phyloP scores from a whole-genome alignment of 257 asterid species.

The Nyctanthes arbortristis region DNA sequence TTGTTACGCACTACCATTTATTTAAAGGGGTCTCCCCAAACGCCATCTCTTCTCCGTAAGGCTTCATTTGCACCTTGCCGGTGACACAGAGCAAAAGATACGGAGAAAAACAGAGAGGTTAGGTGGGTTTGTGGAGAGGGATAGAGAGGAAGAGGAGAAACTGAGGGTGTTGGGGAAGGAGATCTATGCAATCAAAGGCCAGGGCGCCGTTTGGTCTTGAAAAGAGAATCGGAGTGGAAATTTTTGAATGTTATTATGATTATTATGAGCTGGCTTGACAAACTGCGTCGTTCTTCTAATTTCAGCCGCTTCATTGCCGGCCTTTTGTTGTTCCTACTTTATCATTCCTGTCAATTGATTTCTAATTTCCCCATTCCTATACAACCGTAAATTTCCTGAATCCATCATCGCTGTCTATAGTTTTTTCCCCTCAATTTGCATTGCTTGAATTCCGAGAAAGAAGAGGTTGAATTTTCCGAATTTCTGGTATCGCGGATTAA shows the following conservation, averaged over 20 bases:
- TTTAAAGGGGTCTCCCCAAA: neutral
- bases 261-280: slow-evolving; percentile 87
- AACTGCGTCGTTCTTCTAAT: slow-evolving; percentile 67
- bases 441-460: slow-evolving; percentile 14
- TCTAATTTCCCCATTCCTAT: slow-evolving; percentile 97
- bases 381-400: slow-evolving; percentile 53
- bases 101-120: slow-evolving; percentile 20
- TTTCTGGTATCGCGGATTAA: slow-evolving; percentile 24
- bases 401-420: slow-evolving; percentile 15
- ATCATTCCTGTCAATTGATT: slow-evolving; percentile 77
- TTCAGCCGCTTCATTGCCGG: slow-evolving; percentile 94
- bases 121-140: neutral
- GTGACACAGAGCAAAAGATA: neutral
- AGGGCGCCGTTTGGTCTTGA: slow-evolving; percentile 41
- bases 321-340: slow-evolving; percentile 80
- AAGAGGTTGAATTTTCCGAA: slow-evolving; percentile 3
- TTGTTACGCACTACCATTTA: neutral
- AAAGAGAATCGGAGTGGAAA: slow-evolving; percentile 20
- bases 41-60: neutral
- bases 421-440: slow-evolving; percentile 11
- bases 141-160: slow-evolving; percentile 16
- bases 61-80: slow-evolving; percentile 10
- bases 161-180: neutral
- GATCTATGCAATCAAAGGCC: slow-evolving; percentile 82
- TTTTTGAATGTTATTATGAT: slow-evolving; percentile 36